A percentile compares a stretch with the other conserved stretches of the same genome.
Evolutionary conservation across 1,139 yeast species (phyloP).

Genomic region (Taphrina communis): DNA sequence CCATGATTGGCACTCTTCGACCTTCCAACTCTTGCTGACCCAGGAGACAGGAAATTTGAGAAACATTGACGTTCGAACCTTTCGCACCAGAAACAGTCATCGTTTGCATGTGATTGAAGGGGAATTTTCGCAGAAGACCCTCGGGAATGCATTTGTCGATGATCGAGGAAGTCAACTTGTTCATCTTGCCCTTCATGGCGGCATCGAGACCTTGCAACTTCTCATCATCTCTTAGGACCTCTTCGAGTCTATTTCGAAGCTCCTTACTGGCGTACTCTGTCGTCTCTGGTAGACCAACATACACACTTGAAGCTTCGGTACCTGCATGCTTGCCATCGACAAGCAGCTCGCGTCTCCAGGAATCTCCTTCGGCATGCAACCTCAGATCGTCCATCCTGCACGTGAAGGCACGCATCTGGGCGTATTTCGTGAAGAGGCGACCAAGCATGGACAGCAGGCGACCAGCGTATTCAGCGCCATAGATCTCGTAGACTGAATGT

Average conservation of each 20-base stretch:
- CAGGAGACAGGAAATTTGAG: conserved; percentile 98
- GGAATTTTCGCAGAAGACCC: conserved; percentile 95
- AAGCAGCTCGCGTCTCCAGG: conserved; percentile 84
- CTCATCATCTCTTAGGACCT: conserved; percentile 89
- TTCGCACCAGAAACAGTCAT: conserved; percentile 99
- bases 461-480: conserved; percentile 91
- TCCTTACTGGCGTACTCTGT: conserved; percentile 64
- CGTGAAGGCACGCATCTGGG: conserved; percentile 89
- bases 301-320: conserved; percentile 91
- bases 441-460: conserved; percentile 88
- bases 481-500: conserved; percentile 93
- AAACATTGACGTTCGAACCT: conserved; percentile 97
- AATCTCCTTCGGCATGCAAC: conserved; percentile 78
- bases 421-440: conserved; percentile 90
- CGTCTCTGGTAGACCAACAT: conserved; percentile 71
- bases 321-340: conserved; percentile 80
- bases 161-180: conserved; percentile 87
- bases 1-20: conserved; percentile 99
- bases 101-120: conserved; percentile 95
- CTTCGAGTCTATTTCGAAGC: conserved; percentile 85
- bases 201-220: conserved; percentile 95
- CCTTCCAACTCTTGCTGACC: conserved; percentile 99
- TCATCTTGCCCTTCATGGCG: conserved; percentile 90
- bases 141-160: conserved; percentile 93
- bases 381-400: conserved; percentile 99